Conservation (phyloP, 2,329 filamentous ascomycete genomes). For the Ascosphaera apis region DNA sequence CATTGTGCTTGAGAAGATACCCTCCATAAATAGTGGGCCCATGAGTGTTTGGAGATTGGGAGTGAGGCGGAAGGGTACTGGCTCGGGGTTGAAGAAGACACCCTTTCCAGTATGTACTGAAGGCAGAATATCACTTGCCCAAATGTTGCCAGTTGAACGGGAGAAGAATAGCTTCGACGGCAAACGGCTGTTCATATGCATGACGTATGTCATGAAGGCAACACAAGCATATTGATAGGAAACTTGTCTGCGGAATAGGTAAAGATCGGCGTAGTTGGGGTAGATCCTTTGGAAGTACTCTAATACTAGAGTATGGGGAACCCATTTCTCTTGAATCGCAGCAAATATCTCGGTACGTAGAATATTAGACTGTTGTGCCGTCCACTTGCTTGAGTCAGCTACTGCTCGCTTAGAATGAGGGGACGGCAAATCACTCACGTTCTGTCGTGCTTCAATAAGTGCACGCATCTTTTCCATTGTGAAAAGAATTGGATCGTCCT, state of each 20-base stretch:
- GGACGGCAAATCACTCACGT: constrained; percentile 13
- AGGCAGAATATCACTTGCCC: constrained; percentile 86
- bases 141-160: constrained; percentile 70
- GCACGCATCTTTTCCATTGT: constrained; percentile 83
- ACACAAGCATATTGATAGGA: constrained; percentile 85
- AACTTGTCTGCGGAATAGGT: constrained; percentile 94
- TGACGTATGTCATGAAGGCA: constrained; percentile 96
- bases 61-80: constrained; percentile 89
- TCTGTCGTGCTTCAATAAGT: constrained; percentile 44
- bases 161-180: constrained; percentile 90
- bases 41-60: constrained; percentile 91
- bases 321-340: constrained; percentile 83
- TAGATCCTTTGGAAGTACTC: constrained; percentile 80
- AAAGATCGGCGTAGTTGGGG: constrained; percentile 80
- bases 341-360: constrained; percentile 79
- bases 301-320: constrained; percentile 57
- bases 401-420: not conserved
- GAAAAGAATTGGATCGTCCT: constrained; percentile 87
- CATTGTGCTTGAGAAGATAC: constrained; percentile 81
- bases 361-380: constrained; percentile 43
- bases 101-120: constrained; percentile 67
- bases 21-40: constrained; percentile 86
- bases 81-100: constrained; percentile 83
- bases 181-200: constrained; percentile 91
- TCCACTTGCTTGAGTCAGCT: constrained; percentile 4